phyloP scores from a whole-genome alignment of 306 rosid genomes.

The Begonia peltatifolia region DNA sequence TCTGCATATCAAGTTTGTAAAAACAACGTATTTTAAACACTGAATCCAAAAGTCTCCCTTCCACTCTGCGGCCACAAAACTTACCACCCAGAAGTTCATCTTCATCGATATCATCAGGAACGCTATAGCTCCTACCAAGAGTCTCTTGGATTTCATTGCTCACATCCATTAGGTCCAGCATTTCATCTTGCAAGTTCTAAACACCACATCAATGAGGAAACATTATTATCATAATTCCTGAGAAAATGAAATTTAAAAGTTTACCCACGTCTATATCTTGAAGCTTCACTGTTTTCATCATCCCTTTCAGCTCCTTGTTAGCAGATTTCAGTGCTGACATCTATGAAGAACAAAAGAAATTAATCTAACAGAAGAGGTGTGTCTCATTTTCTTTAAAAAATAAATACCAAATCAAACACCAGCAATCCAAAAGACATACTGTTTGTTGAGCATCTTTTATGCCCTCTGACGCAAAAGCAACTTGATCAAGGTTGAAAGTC shows the following conservation, averaged over 20 bases:
- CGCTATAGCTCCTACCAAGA: conserved; percentile 89
- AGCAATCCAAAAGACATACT: conserved; percentile 25
- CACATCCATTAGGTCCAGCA: conserved; percentile 98
- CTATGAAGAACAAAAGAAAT: conserved; percentile 21
- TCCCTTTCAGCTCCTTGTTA: conserved; percentile 91
- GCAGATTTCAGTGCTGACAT: conserved; percentile 94
- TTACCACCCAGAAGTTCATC: conserved; percentile 97
- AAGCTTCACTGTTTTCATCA: conserved; percentile 97
- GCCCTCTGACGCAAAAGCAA: conserved; percentile 88
- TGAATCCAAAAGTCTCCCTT: not conserved
- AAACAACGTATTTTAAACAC: not conserved
- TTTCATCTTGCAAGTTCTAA: conserved; percentile 93
- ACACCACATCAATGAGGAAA: not conserved
- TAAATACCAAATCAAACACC: not conserved
- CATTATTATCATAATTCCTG: conserved; percentile 7
- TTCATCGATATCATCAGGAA: conserved; percentile 95
- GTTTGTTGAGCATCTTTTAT: conserved; percentile 98
- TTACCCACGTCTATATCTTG: conserved; percentile 80
- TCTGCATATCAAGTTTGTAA: conserved; percentile 23
- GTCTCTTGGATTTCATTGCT: conserved; percentile 89
- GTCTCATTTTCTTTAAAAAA: too few species aligned
- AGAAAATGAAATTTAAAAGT: conserved; percentile 10
- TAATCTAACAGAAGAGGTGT: too few species aligned
- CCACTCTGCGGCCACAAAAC: conserved; percentile 1
- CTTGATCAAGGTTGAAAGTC: conserved; percentile 97